Percentiles rank a stretch among this genome's conserved stretches.
Evolutionary conservation across 768 basidiomycete species (phyloP).

Genomic region (Russula griseocarnosa): DNA sequence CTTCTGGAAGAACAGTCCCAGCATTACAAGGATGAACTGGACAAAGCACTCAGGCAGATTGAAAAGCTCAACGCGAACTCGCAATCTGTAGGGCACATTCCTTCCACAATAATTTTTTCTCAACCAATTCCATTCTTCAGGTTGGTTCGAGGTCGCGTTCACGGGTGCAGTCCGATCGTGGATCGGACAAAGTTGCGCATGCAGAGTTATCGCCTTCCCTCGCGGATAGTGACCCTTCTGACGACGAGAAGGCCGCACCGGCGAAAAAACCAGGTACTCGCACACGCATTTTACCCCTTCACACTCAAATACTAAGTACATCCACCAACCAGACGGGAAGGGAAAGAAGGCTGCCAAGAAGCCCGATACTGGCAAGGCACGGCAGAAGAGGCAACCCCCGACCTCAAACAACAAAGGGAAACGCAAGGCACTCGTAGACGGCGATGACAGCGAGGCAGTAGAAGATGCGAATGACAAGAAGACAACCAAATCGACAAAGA

Average conservation of each 20-base stretch:
- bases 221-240: neutral
- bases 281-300: neutral
- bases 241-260: neutral
- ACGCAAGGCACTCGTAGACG: conserved; percentile 34
- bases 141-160: neutral
- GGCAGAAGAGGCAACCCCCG: conserved; percentile 9
- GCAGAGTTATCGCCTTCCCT: conserved; percentile 2
- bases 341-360: conserved; percentile 21
- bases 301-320: neutral
- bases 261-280: conserved; percentile 6
- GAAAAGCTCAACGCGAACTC: conserved; percentile 8
- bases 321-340: neutral
- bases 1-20: conserved; percentile 17
- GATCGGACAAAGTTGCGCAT: neutral
- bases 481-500: neutral
- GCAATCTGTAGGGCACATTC: conserved; percentile 6
- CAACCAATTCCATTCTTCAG: neutral
- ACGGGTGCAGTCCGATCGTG: neutral
- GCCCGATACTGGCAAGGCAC: conserved; percentile 23
- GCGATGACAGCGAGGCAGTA: conserved; percentile 28
- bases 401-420: conserved; percentile 37
- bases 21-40: conserved; percentile 24
- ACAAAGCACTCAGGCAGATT: conserved; percentile 30
- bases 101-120: neutral
- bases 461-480: neutral